Base-by-base conservation (phyloP, 495 filamentous ascomycete genomes). In the Immersiella caudata region DNA sequence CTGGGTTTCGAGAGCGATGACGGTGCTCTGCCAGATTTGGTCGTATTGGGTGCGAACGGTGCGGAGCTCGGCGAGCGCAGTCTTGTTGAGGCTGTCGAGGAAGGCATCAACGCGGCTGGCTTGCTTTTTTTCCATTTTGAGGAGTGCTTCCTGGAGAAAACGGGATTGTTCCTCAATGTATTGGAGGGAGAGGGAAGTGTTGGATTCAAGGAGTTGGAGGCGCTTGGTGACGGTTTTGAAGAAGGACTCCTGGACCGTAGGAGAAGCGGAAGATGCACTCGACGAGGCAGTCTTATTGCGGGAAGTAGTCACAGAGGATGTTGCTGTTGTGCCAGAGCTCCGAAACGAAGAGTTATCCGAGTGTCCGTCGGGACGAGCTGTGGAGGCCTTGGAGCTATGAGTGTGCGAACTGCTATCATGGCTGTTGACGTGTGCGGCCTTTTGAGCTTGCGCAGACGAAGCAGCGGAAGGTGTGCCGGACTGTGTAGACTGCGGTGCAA, bases 121-220 rank as follows among this genome's bases (percentile, higher is more conserved):
- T 74, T 99, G 95, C 24, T 91, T 88, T 71, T 91, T 92, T 74
- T 98, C 94, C 51, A 96, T 92, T 75, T 93, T 93, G 54, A 85
- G 86, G 70, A 99, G 95, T 0, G 94, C 93, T 62, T 97, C 93
- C 20, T 94, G 91, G 2, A 99, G 84, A 62, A 97, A 92, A 52
- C 88, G 88, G 18, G 95, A 98, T 74, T 99, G 95, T 60, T 95
- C 91, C 79, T 97, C 94, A 69, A 99, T 97, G 74, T 98, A 99
- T 71, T 96, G 91, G 2, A 99, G 85, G 0, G 93, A 97, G 27
- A 99, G 83, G 2, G 93, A 95, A 7, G 92, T 92, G 77, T 98
- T 97, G 22, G 92, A 86, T 77, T 99, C 95, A 16, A 99, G 89
- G 67, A 90, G 86, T 71, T 93, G 91, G 6, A 99, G 86, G 49